Percentiles rank a stretch among this genome's conserved stretches.
phyloP scores from a whole-genome alignment of 2,329 filamentous ascomycete genomes.

The Hypoxylon rubiginosum region DNA sequence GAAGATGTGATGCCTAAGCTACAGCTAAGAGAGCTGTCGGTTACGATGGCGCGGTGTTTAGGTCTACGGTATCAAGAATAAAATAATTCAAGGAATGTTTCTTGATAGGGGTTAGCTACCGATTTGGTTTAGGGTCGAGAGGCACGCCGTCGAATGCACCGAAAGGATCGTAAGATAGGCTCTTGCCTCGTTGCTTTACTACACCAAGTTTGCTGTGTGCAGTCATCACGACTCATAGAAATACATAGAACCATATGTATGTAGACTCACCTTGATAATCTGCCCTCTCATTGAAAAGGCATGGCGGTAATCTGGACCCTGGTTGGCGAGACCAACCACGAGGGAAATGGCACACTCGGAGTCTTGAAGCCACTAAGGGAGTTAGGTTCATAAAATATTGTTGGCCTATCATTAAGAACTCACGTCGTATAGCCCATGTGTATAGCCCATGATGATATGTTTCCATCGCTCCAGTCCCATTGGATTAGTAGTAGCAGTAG shows the following conservation, averaged over 20 bases:
- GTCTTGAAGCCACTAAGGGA: conserved; percentile 50
- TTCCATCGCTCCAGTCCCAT: conserved; percentile 19
- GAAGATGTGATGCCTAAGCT: neutral
- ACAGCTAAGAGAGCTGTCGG: neutral
- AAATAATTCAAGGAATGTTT: neutral
- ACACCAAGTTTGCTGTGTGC: conserved; percentile 22
- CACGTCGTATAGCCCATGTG: too few species aligned
- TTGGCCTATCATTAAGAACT: conserved; percentile 53
- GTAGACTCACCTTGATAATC: conserved; percentile 36
- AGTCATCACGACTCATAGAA: conserved; percentile 33
- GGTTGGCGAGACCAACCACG: conserved; percentile 12
- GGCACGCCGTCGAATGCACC: neutral
- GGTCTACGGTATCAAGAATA: conserved; percentile 26
- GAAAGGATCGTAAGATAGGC: neutral
- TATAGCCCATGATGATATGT: conserved; percentile 23
- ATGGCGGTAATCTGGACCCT: conserved; percentile 1
- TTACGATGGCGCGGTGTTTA: conserved; percentile 2
- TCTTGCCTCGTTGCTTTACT: conserved; percentile 8
- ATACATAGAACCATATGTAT: conserved; percentile 20
- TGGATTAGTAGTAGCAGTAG: neutral
- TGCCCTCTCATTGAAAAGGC: neutral
- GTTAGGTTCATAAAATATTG: conserved; percentile 52
- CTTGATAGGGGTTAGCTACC: neutral
- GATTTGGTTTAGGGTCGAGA: neutral
- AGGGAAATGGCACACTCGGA: conserved; percentile 24